Base-by-base conservation (phyloP, 345 rosid species). In the Gossypium bickii region DNA sequence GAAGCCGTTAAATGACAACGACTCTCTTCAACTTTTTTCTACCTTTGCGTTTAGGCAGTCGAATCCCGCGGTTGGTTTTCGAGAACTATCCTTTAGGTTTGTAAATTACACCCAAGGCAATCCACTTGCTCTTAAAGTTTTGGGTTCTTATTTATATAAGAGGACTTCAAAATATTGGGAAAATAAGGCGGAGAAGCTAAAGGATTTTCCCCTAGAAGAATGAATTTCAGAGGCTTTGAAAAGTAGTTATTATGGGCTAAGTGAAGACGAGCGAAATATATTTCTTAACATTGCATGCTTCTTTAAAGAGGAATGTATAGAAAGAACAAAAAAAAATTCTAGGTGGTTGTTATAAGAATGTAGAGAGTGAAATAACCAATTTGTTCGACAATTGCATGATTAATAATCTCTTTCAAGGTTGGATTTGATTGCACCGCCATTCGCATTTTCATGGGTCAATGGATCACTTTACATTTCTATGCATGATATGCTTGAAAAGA, bases 21-120 rank as follows among this genome's bases (percentile, higher is more conserved):
- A 59, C 8, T 25, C 41, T 59, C 38, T 59, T 25, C 38, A 59
- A 59, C 41, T 59, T 12, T 59, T 81, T n/a, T 69, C 16, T 56
- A 67, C 34, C 38, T 67, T 83, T 7, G 9, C 3, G 10, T 63
- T 55, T 55, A 55, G 13, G 3, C 25, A 8, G 3, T 18, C 8
- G 12, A 18, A 18, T 18, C 17, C 84, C 81, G 0, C 4, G 2
- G 0, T 0, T 6, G 10, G 0, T n/a, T 53, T 53, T 53, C 10
- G 0, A 17, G 22, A 53, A 3, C 3, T 53, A 44, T 45, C 70
- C 1, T 4, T 4, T 10, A 1, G 8, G 1, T 55, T 55, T 55
- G 11, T 55, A 9, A 10, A 8, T 1, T 55, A 55, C 8, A 9
- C 24, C 3, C 2, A 8, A 2, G 58, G 58, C 24, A 55, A 17